phyloP scores from a whole-genome alignment of 495 filamentous ascomycete genomes.

The Penicillium samsonianum region DNA sequence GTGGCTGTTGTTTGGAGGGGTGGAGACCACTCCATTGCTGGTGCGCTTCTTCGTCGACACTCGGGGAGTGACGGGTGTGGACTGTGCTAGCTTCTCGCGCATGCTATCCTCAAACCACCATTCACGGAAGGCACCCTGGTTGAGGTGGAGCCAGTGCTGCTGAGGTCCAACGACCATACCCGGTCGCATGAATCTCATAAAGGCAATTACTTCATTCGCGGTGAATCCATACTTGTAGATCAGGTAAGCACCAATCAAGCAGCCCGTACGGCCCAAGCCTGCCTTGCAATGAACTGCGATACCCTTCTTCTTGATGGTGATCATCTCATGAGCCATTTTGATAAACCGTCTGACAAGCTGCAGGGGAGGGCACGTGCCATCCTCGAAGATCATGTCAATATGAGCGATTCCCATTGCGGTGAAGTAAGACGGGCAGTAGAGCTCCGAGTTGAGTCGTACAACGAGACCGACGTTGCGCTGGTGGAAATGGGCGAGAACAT shows the following conservation, averaged over 20 bases:
- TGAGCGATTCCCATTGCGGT: conserved; percentile 92
- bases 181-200: conserved; percentile 99
- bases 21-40: conserved; percentile 67
- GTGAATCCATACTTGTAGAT: conserved; percentile 99
- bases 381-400: conserved; percentile 98
- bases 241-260: conserved; percentile 94
- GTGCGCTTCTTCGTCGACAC: conserved; percentile 52
- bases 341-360: conserved; percentile 88
- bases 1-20: conserved; percentile 78
- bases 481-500: conserved; percentile 85
- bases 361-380: conserved; percentile 91
- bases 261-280: conserved; percentile 92
- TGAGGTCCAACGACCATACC: conserved; percentile 99
- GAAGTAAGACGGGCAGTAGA: conserved; percentile 95
- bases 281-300: conserved; percentile 99
- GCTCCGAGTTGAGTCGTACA: conserved; percentile 90
- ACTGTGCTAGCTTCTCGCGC: conserved; percentile 62
- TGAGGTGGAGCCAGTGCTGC: conserved; percentile 98
- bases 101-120: conserved; percentile 96
- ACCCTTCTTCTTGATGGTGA: conserved; percentile 78
- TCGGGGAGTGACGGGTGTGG: conserved; percentile 76
- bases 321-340: conserved; percentile 90
- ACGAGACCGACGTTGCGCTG: conserved; percentile 87
- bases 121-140: conserved; percentile 93
- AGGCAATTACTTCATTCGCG: conserved; percentile 96